Base-by-base conservation (phyloP, 306 rosid species). In the Canavalia ensiformis region DNA sequence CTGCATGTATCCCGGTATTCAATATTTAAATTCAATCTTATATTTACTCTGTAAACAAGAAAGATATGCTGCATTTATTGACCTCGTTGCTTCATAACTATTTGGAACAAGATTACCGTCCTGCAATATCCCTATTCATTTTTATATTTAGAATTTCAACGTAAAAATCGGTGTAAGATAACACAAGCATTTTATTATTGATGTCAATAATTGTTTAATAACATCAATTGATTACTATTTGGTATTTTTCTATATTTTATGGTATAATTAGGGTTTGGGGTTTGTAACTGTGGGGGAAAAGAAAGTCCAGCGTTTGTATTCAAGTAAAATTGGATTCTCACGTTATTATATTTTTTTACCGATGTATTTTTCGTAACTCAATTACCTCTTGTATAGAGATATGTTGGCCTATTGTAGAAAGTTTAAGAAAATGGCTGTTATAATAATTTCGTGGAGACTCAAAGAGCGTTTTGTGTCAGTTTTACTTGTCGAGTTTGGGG, bases 31-130 rank as follows among this genome's bases (percentile, higher is more conserved):
- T 35, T 5, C 13, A 34, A 41, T 62, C 49, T 51, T 45, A 12
- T 30, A 46, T 30, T 39, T 41, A 37, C 49, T 33, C 64, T 73
- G 5, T 28, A 42, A 57, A 59, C 60, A 75, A 46, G 71, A 46
- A 60, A 47, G 60, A 33, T 60, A 45, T 30, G 80, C 49, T 45
- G 59, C 59, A 76, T 60, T 62, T 6, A 75, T 76, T 37, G 35
- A 76, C 28, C 60, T 35, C 10, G 31, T 3, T 62, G 49, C 8
- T 45, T 1, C 49, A 45, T 45, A 45, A 45, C 4, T 45, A 45
- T 45, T 45, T 2, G 49, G 31, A 25, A 44, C 52, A 18, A 42
- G 12, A 66, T n/a, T 28, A 46, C 8, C 42, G 2, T 31, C 12
- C 6, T 49, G 4, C n/a, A 63, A 63, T 37, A 59, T 33, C 67